Evolutionary conservation across 2,329 filamentous ascomycete species (phyloP), one percentile per base, ranked within the genome.

Genomic region (Fusarium tjaetaba): DNA sequence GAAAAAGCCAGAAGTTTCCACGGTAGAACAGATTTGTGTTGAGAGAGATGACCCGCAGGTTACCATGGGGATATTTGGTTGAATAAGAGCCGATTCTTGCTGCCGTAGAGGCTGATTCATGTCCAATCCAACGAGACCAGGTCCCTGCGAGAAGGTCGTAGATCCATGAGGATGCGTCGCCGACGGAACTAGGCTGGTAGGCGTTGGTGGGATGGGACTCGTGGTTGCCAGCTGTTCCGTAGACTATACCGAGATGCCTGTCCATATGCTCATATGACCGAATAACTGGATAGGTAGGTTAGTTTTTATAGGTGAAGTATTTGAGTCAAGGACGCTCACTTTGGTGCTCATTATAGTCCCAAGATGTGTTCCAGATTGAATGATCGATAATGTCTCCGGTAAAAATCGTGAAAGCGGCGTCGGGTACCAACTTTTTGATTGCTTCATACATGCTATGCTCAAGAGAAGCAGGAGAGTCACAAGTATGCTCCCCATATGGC

Each of bases 11-110:
- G 77, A 87, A 88, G 81, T 91, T 90, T 68, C 85, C 80, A n/a
- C 83, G 85, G 78, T 91, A 90, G 80, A 87, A 90, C 68, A 90
- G 79, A 77, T 90, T 89, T 24, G 87, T 90, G 81, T 88, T 90
- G 73, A 90, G 81, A 8, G 88, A 89, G 75, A 91, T 89, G 74
- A 91, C 80, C 30, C 87, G 85, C 32, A 91, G 80, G 68, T 88
- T 87, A 24, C 82, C 83, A 34, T 79, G 75, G 10, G 84, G 81
- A 51, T 86, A 82, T 55, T 82, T 80, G 14, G 83, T 82, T 7
- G 88, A 87, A 77, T 89, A 90, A 20, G 82, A 84, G 26, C 87
- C 88, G 41, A 85, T 84, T 42, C 82, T 73, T 41, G 79, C 76
- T 20, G 84, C 81, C 7, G 80, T 81, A 7, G 78, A 75, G 2